phyloP scores from a whole-genome alignment of 371 early-diverging fungal species.

The Apophysomyces elegans region DNA sequence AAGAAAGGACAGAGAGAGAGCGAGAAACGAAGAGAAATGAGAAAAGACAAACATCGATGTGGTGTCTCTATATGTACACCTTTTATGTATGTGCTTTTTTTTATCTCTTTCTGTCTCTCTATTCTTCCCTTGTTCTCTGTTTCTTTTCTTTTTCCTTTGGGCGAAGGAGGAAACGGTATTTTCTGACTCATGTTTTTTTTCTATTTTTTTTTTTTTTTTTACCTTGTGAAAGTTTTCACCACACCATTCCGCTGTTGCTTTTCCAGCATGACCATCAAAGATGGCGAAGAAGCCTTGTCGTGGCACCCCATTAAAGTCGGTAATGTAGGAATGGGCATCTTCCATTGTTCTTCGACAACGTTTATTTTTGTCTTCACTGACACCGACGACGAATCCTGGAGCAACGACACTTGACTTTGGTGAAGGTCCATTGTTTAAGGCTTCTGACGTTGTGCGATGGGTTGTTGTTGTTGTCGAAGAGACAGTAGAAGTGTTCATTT shows the following conservation, averaged over 20 bases:
- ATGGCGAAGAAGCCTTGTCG: conserved; percentile 94
- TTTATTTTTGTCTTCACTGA: conserved; percentile 88
- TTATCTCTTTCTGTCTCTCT: no score
- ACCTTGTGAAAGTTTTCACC: conserved; percentile 88
- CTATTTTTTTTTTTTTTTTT: conserved; percentile 20
- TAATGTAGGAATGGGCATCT: conserved; percentile 87
- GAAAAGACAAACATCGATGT: neutral
- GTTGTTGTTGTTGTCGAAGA: neutral
- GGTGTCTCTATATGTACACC: no score
- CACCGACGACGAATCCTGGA: conserved; percentile 62
- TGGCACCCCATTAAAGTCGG: conserved; percentile 77
- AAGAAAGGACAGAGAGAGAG: neutral
- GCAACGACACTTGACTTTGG: conserved; percentile 17
- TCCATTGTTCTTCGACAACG: conserved; percentile 96
- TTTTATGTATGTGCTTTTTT: no score
- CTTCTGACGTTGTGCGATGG: neutral
- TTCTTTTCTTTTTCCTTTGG: neutral
- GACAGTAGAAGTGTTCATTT: conserved; percentile 4
- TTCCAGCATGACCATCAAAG: conserved; percentile 98
- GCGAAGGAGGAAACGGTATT: neutral
- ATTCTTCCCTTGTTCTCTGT: no score
- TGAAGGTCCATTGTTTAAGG: neutral
- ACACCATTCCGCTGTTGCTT: conserved; percentile 95
- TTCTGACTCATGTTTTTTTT: neutral
- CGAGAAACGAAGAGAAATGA: neutral